Evolutionary conservation across 2,329 filamentous ascomycete species (phyloP).

Genomic region (Emmonsia crescens): DNA sequence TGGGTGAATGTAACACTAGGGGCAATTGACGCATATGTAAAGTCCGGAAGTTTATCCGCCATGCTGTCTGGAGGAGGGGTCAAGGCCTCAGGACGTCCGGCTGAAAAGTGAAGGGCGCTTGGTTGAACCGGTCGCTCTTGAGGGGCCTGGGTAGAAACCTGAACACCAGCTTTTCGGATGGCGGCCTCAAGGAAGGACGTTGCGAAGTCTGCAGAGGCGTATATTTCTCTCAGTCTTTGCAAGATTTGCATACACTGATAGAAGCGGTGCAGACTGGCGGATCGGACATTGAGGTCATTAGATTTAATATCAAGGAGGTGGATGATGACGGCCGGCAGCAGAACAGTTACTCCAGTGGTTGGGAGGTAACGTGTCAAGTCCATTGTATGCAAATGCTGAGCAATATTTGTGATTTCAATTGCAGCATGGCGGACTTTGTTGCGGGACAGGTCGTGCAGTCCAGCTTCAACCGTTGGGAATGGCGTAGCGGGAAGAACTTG

Average conservation of each 20-base stretch:
- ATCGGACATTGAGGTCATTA: slow-evolving; percentile 58
- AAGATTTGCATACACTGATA: slow-evolving; percentile 88
- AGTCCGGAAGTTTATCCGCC: slow-evolving; percentile 29
- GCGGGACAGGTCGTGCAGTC: slow-evolving; percentile 72
- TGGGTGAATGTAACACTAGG: slow-evolving; percentile 8
- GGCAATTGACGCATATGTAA: slow-evolving; percentile 22
- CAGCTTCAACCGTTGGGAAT: slow-evolving; percentile 44
- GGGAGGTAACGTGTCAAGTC: slow-evolving; percentile 70
- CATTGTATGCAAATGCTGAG: slow-evolving; percentile 60
- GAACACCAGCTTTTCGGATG: slow-evolving; percentile 74
- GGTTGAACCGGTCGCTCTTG: slow-evolving; percentile 8
- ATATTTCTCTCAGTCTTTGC: slow-evolving; percentile 75
- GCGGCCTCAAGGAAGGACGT: slow-evolving; percentile 88
- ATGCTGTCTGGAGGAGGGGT: slow-evolving; percentile 33
- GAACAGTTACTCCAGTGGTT: slow-evolving; percentile 80
- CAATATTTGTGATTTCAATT: slow-evolving; percentile 73
- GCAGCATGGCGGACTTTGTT: slow-evolving; percentile 75
- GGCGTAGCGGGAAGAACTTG: slow-evolving; percentile 73
- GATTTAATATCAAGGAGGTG: slow-evolving; percentile 89
- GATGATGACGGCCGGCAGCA: slow-evolving; percentile 86
- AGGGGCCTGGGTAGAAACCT: slow-evolving; percentile 43
- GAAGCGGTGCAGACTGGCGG: slow-evolving; percentile 68
- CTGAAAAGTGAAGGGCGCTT: slow-evolving; percentile 4
- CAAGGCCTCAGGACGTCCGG: slow-evolving; percentile 22
- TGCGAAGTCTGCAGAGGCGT: slow-evolving; percentile 91